Conservation (phyloP, 2,329 filamentous ascomycete genomes). For the Colletotrichum euphorbiae region DNA sequence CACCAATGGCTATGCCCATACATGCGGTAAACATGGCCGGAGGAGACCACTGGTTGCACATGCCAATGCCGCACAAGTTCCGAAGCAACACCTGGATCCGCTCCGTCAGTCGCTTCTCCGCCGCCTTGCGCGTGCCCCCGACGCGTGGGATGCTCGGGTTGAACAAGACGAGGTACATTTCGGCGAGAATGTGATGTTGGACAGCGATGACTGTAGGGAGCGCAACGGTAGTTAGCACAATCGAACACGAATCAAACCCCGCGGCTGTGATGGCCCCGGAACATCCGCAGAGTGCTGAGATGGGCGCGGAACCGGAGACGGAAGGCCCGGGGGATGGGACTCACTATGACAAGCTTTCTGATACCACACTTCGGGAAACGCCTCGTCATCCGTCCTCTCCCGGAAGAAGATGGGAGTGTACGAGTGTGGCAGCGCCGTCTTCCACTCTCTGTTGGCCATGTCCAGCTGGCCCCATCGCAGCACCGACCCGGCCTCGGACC, state of each 20-base stretch:
- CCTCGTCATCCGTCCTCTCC: conserved; percentile 46
- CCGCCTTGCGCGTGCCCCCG: conserved; percentile 52
- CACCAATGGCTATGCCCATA: conserved; percentile 60
- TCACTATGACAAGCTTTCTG: conserved; percentile 40
- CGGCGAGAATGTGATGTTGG: conserved; percentile 70
- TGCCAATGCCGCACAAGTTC: conserved; percentile 68
- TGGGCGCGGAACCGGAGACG: neutral
- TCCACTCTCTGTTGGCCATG: conserved; percentile 41
- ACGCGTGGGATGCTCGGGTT: conserved; percentile 65
- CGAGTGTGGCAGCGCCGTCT: conserved; percentile 36
- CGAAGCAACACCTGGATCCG: conserved; percentile 61
- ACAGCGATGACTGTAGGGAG: conserved; percentile 63
- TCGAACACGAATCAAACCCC: conserved; percentile 49
- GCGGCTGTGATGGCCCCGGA: conserved; percentile 48
- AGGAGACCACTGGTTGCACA: conserved; percentile 67
- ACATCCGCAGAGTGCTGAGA: neutral
- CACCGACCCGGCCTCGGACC: conserved; percentile 46
- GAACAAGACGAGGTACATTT: conserved; percentile 67
- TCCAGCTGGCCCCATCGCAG: conserved; percentile 39
- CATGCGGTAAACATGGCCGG: conserved; percentile 68
- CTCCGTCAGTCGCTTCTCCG: conserved; percentile 49
- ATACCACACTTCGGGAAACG: conserved; percentile 47
- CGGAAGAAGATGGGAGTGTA: conserved; percentile 41
- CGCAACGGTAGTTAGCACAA: conserved; percentile 43
- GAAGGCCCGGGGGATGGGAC: neutral